Conservation (phyloP, 2,329 filamentous ascomycete species). For the Alternaria sp. region DNA sequence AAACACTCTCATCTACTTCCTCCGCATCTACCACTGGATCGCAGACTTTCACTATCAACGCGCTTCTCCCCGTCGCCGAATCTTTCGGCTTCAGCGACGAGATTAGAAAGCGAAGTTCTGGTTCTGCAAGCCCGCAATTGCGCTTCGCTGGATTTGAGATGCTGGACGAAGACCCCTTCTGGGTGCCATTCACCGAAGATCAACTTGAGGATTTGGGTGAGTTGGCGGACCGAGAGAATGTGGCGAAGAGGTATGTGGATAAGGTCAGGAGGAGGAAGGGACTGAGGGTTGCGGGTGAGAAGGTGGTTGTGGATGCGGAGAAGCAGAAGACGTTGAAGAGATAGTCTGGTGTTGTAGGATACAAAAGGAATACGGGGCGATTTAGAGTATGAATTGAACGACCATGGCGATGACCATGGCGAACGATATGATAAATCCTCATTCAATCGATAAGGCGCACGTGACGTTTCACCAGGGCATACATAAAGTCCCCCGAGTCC, state of each 20-base stretch:
- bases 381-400: too few relatives aligned
- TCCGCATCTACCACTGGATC: conserved; percentile 93
- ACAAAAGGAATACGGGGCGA: background rate
- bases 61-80: conserved; percentile 87
- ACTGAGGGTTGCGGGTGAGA: conserved; percentile 73
- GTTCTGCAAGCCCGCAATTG: conserved; percentile 88
- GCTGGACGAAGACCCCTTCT: conserved; percentile 94
- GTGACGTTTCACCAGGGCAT: too few relatives aligned
- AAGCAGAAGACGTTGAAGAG: conserved; percentile 82
- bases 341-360: conserved; percentile 30
- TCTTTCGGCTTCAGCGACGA: conserved; percentile 97
- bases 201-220: conserved; percentile 96
- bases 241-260: conserved; percentile 96
- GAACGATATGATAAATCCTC: background rate
- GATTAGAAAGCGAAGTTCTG: conserved; percentile 91
- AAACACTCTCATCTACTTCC: conserved; percentile 91
- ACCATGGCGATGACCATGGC: background rate
- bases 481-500: too few relatives aligned
- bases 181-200: conserved; percentile 96
- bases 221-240: conserved; percentile 90
- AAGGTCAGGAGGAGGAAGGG: conserved; percentile 86
- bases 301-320: conserved; percentile 80
- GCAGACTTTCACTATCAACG: conserved; percentile 93
- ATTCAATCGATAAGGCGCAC: too few relatives aligned
- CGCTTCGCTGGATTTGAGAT: conserved; percentile 93